A percentile compares a stretch with the other conserved stretches of the same genome.
phyloP scores from a whole-genome alignment of 2,329 filamentous ascomycete species.

The Aspergillus awamori region DNA sequence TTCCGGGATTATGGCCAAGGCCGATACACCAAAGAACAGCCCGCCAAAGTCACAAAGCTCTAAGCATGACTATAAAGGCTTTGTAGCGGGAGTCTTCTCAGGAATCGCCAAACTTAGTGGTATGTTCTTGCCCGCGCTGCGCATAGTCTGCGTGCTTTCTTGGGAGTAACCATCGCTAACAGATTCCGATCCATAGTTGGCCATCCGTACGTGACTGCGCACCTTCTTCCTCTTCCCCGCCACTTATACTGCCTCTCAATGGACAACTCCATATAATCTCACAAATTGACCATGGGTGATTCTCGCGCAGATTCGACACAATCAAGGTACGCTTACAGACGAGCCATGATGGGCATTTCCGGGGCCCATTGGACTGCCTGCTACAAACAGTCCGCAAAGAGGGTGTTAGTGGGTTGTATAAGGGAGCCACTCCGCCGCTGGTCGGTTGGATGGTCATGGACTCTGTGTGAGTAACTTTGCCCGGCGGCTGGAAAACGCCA shows the following conservation, averaged over 20 bases:
- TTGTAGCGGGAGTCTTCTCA: conserved; percentile 93
- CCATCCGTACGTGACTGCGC: conserved; percentile 55
- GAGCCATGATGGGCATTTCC: conserved; percentile 74
- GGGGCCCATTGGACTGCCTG: conserved; percentile 82
- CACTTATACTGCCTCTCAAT: not conserved
- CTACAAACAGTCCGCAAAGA: conserved; percentile 83
- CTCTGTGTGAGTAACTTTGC: conserved; percentile 53
- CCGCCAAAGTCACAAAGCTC: conserved; percentile 21
- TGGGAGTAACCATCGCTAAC: conserved; percentile 1
- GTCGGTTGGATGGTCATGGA: conserved; percentile 99
- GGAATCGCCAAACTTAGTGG: conserved; percentile 87
- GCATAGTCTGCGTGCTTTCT: not conserved
- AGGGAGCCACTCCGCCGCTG: conserved; percentile 87
- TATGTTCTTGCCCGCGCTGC: conserved; percentile 46
- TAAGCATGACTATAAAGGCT: conserved; percentile 79
- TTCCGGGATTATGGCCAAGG: conserved; percentile 9
- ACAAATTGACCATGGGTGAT: conserved; percentile 1
- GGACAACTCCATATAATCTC: not conserved
- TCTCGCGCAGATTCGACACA: conserved; percentile 77
- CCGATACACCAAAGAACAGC: conserved; percentile 6
- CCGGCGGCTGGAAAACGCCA: no score
- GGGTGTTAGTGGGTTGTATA: conserved; percentile 84
- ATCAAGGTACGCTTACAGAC: conserved; percentile 96
- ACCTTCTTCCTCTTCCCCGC: not conserved
- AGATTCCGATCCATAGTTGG: conserved; percentile 48